Conservation (phyloP, 345 rosid species). For the Nephelium lappaceum region DNA sequence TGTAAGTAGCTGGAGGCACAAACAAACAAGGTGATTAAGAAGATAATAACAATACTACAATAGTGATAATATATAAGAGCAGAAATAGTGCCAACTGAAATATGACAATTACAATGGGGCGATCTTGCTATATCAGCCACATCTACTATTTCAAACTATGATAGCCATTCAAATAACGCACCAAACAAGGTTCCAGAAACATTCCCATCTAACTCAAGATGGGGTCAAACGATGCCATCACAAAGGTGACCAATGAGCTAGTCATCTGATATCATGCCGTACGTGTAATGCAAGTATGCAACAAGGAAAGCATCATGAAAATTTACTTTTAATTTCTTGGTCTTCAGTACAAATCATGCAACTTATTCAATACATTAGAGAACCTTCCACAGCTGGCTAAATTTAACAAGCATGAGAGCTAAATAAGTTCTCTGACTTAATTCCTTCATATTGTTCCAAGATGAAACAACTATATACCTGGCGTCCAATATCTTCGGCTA, state of each 20-base stretch:
- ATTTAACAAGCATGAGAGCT: neutral
- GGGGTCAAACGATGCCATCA: neutral
- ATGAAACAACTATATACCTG: conserved; percentile 59
- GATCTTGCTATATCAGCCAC: neutral
- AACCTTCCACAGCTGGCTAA: neutral
- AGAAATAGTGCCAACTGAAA: neutral
- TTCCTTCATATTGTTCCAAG: neutral
- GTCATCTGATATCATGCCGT: neutral
- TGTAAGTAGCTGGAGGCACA: conserved; percentile 72
- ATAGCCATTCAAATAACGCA: neutral
- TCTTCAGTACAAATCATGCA: too few species aligned
- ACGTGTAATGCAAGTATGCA: neutral
- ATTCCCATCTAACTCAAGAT: neutral
- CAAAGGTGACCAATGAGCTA: neutral
- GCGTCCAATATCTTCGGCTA: conserved; percentile 97
- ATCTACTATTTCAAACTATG: neutral
- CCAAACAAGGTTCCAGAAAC: neutral
- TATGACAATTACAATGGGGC: neutral
- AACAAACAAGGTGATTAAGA: conserved; percentile 5
- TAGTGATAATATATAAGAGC: neutral
- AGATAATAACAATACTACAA: neutral
- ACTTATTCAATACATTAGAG: neutral
- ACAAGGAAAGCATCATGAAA: neutral
- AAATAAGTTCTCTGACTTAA: neutral
- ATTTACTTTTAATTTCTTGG: neutral